Evolutionary conservation across 2,329 filamentous ascomycete genomes (phyloP).

Genomic region (Juglanconis oblonga): DNA sequence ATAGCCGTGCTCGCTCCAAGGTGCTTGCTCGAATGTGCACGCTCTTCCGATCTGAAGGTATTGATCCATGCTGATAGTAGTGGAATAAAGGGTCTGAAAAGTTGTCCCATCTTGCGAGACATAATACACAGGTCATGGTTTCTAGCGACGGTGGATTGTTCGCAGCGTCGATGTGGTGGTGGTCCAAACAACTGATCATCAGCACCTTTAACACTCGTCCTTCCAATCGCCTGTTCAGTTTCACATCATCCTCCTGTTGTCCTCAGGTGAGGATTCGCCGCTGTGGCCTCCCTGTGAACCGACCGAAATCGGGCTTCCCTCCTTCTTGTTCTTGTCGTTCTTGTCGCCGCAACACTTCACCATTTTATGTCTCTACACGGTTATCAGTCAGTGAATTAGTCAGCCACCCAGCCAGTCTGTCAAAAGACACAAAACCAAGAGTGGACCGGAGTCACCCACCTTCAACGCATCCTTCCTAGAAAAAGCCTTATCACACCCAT

Average conservation of each 20-base stretch:
- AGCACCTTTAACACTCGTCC: background rate
- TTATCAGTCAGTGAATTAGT: constrained; percentile 18
- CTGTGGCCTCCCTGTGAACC: constrained; percentile 19
- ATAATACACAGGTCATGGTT: no score
- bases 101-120: no score
- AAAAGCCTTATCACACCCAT: constrained; percentile 91
- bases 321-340: constrained; percentile 24
- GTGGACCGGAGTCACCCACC: constrained; percentile 53
- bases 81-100: no score
- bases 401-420: no score
- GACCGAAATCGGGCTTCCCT: constrained; percentile 14
- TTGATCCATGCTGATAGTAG: no score
- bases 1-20: no score
- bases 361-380: constrained; percentile 56
- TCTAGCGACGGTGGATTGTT: background rate
- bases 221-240: background rate
- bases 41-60: no score
- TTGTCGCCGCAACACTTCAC: constrained; percentile 61
- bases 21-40: no score
- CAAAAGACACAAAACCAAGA: background rate
- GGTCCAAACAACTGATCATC: background rate
- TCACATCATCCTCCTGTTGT: constrained; percentile 11
- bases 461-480: constrained; percentile 95
- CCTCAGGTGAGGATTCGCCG: constrained; percentile 18
- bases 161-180: background rate